These are phyloP conservation scores for Lomentospora prolificans DNA, from an alignment of 2,329 filamentous ascomycete species.

Conservation along the genomic window DNA sequence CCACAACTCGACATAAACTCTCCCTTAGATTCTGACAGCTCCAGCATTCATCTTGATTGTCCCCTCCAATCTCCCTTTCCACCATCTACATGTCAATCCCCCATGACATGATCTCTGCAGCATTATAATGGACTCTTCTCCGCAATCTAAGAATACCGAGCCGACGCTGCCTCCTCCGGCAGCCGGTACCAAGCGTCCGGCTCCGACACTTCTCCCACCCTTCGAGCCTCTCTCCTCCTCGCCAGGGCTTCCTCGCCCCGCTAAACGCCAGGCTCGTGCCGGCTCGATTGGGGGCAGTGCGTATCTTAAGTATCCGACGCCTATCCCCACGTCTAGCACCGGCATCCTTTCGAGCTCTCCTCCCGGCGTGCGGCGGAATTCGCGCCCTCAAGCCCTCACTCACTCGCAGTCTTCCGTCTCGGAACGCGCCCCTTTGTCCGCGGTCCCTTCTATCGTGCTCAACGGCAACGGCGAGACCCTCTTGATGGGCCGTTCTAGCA, in stretches of 20 bases:
- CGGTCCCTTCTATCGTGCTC: conserved; percentile 74
- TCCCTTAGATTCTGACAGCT: not conserved
- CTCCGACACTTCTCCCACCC: conserved; percentile 62
- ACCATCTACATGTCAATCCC: conserved; percentile 13
- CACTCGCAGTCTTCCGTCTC: conserved; percentile 18
- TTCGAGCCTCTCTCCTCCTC: conserved; percentile 77
- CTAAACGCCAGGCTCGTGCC: conserved; percentile 53
- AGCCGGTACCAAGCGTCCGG: conserved; percentile 48
- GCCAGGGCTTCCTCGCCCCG: conserved; percentile 56
- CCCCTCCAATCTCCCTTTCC: not conserved
- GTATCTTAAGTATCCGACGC: conserved; percentile 75
- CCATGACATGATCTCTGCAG: conserved; percentile 12
- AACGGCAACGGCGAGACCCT: conserved; percentile 71
- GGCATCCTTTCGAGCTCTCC: conserved; percentile 85
- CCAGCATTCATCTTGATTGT: not conserved
- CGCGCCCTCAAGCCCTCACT: conserved; percentile 22
- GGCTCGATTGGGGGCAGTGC: conserved; percentile 28
- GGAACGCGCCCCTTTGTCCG: conserved; percentile 73
- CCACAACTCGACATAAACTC: not conserved
- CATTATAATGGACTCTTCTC: conserved; percentile 31
- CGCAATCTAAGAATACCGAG: conserved; percentile 22
- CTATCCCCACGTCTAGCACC: conserved; percentile 86
- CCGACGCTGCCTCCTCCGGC: conserved; percentile 21
- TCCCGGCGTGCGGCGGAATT: conserved; percentile 35
- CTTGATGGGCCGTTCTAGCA: conserved; percentile 86